Evolutionary conservation across 805 yeast species (phyloP), one percentile per base, ranked within the genome.

Genomic region (Priceomyces fermenticarens): DNA sequence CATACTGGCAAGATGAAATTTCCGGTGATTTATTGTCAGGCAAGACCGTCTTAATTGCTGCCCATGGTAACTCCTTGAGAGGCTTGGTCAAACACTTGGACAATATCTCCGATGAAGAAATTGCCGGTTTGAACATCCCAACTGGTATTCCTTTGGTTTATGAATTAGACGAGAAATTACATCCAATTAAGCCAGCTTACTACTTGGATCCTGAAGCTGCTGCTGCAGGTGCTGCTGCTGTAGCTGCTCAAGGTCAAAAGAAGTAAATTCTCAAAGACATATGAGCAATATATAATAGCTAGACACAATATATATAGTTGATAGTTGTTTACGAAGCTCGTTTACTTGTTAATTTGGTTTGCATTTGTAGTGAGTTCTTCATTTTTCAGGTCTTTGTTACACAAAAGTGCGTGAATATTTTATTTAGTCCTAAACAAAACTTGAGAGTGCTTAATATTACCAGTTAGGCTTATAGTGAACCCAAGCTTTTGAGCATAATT

Each of bases 201-300:
- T 90, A 90, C 83, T 84, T 90, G 73, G 98, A 90, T 75, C 98
- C 98, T 61, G 97, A 88, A 77, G 98, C 97, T 62, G 98, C 98
- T 62, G 96, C 90, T 52, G 97, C 97, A 42, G 98, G 98, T 79
- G 98, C 97, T 53, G 97, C 97, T 63, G 97, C 97, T 46, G 98
- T 90, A 58, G 98, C 97, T 59, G 88, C 88, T 59, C 98, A 90
- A 77, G 98, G 98, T 32, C 53, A 67, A 29, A 69, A 69, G 63
- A 65, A 67, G 54, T 64, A 60, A 43, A 36, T 11, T 20, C 25
- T 20, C n/a, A n/a, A n/a, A n/a, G n/a, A n/a, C n/a, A n/a, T n/a
- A n/a, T n/a, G n/a, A n/a, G n/a, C n/a, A n/a, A n/a, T n/a, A n/a
- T n/a, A n/a, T n/a, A n/a, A n/a, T 20, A 20, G 8, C 25, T 20